Evolutionary conservation across 1,139 yeast species (phyloP).

Genomic region (Blastobotrys persicus): DNA sequence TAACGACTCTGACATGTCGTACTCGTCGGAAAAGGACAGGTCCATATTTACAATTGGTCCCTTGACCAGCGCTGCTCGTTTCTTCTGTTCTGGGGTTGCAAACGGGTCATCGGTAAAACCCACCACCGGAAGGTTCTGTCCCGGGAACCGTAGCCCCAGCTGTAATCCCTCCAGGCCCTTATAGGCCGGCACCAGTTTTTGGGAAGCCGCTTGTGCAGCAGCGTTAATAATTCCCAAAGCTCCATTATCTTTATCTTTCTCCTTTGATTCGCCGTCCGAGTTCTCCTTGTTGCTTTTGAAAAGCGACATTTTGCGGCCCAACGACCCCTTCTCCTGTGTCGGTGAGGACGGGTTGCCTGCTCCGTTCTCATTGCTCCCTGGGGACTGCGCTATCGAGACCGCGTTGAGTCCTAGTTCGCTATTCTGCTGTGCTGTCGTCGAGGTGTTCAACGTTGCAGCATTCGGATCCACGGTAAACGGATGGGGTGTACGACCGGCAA

Average conservation of each 20-base stretch:
- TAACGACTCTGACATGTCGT: constrained; percentile 53
- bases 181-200: constrained; percentile 21
- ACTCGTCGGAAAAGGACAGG: constrained; percentile 50
- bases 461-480: constrained; percentile 37
- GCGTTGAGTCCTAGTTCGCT: constrained; percentile 18
- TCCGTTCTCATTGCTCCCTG: constrained; percentile 5
- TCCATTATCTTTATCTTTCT: neutral
- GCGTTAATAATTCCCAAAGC: neutral
- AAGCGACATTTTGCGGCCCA: constrained; percentile 18
- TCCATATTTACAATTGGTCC: constrained; percentile 89
- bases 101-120: constrained; percentile 50
- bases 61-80: constrained; percentile 69
- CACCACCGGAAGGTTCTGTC: constrained; percentile 45
- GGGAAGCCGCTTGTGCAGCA: constrained; percentile 9
- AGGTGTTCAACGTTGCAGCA: constrained; percentile 23
- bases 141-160: constrained; percentile 36
- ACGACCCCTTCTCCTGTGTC: constrained; percentile 5
- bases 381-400: constrained; percentile 6
- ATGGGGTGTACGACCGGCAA: constrained; percentile 37
- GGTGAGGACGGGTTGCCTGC: neutral
- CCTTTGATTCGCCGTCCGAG: neutral
- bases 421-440: constrained; percentile 15
- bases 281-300: constrained; percentile 10
- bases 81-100: constrained; percentile 72
- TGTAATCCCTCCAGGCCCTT: constrained; percentile 34